Evolutionary conservation across 768 basidiomycete genomes (phyloP).

Genomic region (Lactarius psammicola): DNA sequence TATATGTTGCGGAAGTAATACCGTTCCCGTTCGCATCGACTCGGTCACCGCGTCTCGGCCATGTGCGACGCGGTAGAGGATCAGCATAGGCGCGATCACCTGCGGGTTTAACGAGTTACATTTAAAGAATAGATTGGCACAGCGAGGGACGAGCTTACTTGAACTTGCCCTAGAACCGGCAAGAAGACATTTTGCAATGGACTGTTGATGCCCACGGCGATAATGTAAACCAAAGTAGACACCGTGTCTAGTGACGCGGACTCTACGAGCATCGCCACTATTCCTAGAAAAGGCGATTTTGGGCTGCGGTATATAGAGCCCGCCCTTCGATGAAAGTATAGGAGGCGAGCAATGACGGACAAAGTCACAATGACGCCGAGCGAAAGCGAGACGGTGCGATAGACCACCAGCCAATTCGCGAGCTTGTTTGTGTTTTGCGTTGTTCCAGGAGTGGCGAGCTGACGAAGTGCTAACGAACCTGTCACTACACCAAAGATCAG

Average conservation of each 20-base stretch:
- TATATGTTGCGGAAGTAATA: neutral
- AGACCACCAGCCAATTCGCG: slow-evolving; percentile 25
- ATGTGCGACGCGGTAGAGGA: slow-evolving; percentile 25
- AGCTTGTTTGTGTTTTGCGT: slow-evolving; percentile 13
- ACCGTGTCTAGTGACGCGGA: slow-evolving; percentile 26
- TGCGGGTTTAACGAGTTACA: neutral
- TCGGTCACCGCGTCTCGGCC: slow-evolving; percentile 12
- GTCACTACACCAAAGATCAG: slow-evolving; percentile 19
- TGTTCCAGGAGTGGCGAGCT: slow-evolving; percentile 22
- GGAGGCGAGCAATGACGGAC: slow-evolving; percentile 22
- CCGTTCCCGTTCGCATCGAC: neutral
- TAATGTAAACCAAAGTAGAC: slow-evolving; percentile 23
- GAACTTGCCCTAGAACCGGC: slow-evolving; percentile 27
- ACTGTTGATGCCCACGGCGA: slow-evolving; percentile 25
- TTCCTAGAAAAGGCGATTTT: slow-evolving; percentile 5
- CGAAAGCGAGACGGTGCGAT: slow-evolving; percentile 28
- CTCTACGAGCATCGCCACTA: slow-evolving; percentile 20
- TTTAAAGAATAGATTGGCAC: neutral
- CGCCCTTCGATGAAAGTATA: neutral
- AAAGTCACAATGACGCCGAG: slow-evolving; percentile 24
- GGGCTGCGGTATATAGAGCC: neutral
- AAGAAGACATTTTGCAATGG: slow-evolving; percentile 26
- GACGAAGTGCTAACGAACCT: slow-evolving; percentile 28
- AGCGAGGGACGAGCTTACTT: slow-evolving; percentile 10
- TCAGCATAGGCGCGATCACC: slow-evolving; percentile 27